These are phyloP conservation scores for Arthroderma sp. DNA, from an alignment of 2,329 filamentous ascomycete species.

Conservation along the genomic window DNA sequence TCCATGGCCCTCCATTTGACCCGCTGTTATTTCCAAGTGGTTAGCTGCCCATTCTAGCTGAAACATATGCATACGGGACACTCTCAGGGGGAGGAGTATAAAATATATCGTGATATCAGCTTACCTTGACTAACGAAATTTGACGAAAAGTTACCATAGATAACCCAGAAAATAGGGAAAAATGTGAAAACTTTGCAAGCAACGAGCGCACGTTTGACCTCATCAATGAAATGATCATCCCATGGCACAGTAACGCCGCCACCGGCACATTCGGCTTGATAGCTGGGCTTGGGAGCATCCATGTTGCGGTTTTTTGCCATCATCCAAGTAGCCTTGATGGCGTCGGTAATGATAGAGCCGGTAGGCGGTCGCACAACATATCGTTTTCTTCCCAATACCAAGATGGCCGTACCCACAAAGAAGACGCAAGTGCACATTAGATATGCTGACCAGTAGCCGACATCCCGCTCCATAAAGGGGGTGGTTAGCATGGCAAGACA, in stretches of 20 bases:
- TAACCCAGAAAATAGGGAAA: slow-evolving; percentile 55
- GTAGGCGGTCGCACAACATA: slow-evolving; percentile 39
- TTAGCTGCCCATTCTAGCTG: slow-evolving; percentile 12
- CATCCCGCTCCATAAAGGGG: slow-evolving; percentile 51
- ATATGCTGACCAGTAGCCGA: slow-evolving; percentile 54
- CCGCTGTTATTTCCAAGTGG: slow-evolving; percentile 25
- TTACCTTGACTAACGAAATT: slow-evolving; percentile 52
- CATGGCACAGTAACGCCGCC: slow-evolving; percentile 35
- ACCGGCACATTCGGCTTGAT: slow-evolving; percentile 41
- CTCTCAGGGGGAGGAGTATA: background rate
- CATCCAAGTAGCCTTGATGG: slow-evolving; percentile 49
- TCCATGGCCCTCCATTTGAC: slow-evolving; percentile 50
- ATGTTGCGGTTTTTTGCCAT: slow-evolving; percentile 38
- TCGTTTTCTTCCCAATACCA: slow-evolving; percentile 32
- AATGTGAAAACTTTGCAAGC: slow-evolving; percentile 62
- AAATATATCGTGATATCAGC: slow-evolving; percentile 10
- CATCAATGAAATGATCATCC: slow-evolving; percentile 58
- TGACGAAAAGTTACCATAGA: slow-evolving; percentile 53
- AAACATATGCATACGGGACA: background rate
- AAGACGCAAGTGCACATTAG: slow-evolving; percentile 50
- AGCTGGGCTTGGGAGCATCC: slow-evolving; percentile 53
- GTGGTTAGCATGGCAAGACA: slow-evolving; percentile 53
- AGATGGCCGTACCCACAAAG: slow-evolving; percentile 44
- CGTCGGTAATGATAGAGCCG: slow-evolving; percentile 51
- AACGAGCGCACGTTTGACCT: slow-evolving; percentile 50